A percentile compares a stretch with the other conserved stretches of the same genome.
Conservation (phyloP, 345 rosid genomes). For the Heritiera fomes region DNA sequence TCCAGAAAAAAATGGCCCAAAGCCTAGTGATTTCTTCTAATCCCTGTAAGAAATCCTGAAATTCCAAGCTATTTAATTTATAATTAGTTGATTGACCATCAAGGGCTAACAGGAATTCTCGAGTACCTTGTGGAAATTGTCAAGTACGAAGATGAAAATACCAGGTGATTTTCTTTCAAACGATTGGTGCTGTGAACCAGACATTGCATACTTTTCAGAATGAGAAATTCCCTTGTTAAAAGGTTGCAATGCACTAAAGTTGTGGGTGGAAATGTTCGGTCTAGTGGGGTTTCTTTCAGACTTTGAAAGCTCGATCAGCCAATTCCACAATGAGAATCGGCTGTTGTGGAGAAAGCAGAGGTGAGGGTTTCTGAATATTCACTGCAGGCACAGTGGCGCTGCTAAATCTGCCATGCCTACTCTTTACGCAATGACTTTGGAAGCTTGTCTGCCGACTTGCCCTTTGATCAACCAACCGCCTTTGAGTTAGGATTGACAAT, state of each 20-base stretch:
- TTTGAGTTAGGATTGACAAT: no score
- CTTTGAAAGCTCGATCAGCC: conserved; percentile 1
- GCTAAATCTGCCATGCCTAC: conserved; percentile 11
- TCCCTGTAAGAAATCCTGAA: no score
- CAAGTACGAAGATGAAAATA: neutral
- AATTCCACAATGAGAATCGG: neutral
- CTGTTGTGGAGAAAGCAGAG: neutral
- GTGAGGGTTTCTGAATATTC: conserved; percentile 7
- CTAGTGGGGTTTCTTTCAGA: conserved; percentile 1
- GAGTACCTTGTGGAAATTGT: neutral
- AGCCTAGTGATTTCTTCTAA: no score
- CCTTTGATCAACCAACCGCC: neutral
- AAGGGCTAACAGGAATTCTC: neutral
- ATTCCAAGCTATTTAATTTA: no score
- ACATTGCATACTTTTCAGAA: neutral
- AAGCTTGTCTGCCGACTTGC: conserved; percentile 3
- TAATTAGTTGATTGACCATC: no score
- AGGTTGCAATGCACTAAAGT: conserved; percentile 8
- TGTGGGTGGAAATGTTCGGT: conserved; percentile 11
- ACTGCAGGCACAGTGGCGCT: no score
- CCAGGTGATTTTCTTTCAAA: neutral
- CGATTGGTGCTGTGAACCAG: neutral
- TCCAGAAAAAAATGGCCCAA: neutral
- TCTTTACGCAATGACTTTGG: neutral
- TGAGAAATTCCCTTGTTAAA: neutral